Conservation (phyloP, 2,329 filamentous ascomycete genomes). For the Mollisia scopiformis region DNA sequence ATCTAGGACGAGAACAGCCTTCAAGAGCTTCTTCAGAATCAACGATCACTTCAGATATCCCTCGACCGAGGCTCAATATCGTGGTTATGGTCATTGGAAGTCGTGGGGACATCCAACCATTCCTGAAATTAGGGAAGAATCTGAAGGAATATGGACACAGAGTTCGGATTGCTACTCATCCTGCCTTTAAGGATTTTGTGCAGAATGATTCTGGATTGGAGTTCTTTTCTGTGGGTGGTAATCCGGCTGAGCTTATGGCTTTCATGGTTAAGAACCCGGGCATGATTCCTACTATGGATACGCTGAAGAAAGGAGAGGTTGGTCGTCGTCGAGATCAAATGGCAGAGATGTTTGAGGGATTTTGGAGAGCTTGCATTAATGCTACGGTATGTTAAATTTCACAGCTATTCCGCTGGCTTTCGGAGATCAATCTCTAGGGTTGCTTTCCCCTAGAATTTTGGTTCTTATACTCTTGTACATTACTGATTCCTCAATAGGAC, state of each 20-base stretch:
- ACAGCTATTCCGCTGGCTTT: too few species aligned
- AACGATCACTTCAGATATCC: slow-evolving; percentile 22
- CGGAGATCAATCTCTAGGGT: too few species aligned
- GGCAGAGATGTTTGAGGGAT: slow-evolving; percentile 82
- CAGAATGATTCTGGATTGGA: slow-evolving; percentile 73
- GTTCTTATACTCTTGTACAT: too few species aligned
- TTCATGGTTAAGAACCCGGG: slow-evolving; percentile 85
- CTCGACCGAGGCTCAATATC: slow-evolving; percentile 60
- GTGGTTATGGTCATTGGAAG: slow-evolving; percentile 85
- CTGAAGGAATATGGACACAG: slow-evolving; percentile 75
- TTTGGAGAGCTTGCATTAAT: slow-evolving; percentile 79
- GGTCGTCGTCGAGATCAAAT: slow-evolving; percentile 68
- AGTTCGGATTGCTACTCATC: slow-evolving; percentile 79
- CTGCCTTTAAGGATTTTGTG: slow-evolving; percentile 76
- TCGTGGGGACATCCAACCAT: slow-evolving; percentile 80
- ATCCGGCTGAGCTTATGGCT: slow-evolving; percentile 81
- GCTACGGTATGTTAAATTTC: too few species aligned
- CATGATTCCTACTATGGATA: slow-evolving; percentile 74
- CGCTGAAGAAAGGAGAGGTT: slow-evolving; percentile 74
- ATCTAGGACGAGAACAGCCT: slow-evolving; percentile 35
- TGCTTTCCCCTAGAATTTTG: too few species aligned
- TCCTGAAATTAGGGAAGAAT: slow-evolving; percentile 73
- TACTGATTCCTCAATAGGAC: too few species aligned
- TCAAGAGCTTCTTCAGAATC: slow-evolving; percentile 19
- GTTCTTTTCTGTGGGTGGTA: slow-evolving; percentile 80